Base-by-base conservation (phyloP, 208 protist species). In the Leishmania guyanensis region DNA sequence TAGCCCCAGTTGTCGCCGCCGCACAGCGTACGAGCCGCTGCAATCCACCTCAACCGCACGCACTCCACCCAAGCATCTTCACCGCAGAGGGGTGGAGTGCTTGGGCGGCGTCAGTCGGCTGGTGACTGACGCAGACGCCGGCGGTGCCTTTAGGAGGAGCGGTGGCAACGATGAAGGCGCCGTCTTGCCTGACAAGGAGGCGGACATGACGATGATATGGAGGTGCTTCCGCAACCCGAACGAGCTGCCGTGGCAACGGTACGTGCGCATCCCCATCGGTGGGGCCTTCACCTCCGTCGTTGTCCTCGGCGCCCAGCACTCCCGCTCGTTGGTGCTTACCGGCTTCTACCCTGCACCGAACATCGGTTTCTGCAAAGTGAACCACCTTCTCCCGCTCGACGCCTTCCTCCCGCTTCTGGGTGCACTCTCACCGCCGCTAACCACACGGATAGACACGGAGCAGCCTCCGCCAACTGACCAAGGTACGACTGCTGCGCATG, bases 331-430 rank as follows among this genome's bases (percentile, higher is more conserved):
- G 65, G 84, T 92, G 46, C 80, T 92, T 5, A 88, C 79, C 22
- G 79, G 81, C 68, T 92, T 85, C 72, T 92, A 90, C 82, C 88
- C 88, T 16, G 80, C 84, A 16, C 78, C 88, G 2, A 83, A 87
- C 71, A 92, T 92, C 56, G 88, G 86, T 12, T 86, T 81, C 62
- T 92, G 88, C 73, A 88, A 92, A 56, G 85, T 91, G 36, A 68
- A 73, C 26, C 46, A 81, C 51, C 77, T 91, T 48, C 66, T 91
- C 12, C 83, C 86, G 8, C 58, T 39, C 29, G 84, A 88, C 17
- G 79, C 77, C 68, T 74, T 83, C 66, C n/a, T 66, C 22, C 83
- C 74, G 5, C 73, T 86, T 8, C 22, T 83, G 8, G 76, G 62
- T 2, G 81, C 53, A 10, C 80, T 84, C 50, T 74, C 79, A 12